Conservation (phyloP, 495 filamentous ascomycete species). For the Penicillium cosmopolitanum region DNA sequence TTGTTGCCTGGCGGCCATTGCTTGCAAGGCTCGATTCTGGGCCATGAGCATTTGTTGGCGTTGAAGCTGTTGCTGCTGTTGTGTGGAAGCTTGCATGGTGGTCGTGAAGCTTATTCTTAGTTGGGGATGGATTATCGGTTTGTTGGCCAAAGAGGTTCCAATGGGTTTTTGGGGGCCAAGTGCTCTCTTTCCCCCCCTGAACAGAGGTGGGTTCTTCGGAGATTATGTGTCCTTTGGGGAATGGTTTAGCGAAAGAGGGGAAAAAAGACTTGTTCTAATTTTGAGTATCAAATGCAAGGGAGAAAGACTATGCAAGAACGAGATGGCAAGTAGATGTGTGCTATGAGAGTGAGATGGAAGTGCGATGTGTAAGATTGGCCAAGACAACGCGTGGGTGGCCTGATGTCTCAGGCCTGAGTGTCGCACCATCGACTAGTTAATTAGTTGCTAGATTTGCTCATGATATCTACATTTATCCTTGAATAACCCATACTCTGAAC, state of each 20-base stretch:
- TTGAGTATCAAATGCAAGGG: not conserved
- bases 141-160: not conserved
- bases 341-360: not conserved
- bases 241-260: not conserved
- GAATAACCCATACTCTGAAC: no score
- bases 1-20: slow-evolving; percentile 2
- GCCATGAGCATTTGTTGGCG: not conserved
- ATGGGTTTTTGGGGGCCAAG: not conserved
- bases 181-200: not conserved
- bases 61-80: not conserved
- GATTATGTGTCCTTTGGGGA: not conserved
- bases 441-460: no score
- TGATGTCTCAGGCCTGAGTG: not conserved
- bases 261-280: not conserved
- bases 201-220: not conserved
- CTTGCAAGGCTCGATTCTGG: not conserved
- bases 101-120: not conserved
- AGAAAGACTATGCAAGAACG: not conserved
- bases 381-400: not conserved
- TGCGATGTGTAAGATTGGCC: not conserved
- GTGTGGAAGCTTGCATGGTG: not conserved
- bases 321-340: not conserved
- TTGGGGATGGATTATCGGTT: not conserved
- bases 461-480: no score
- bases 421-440: no score